Evolutionary conservation across 2,329 filamentous ascomycete species (phyloP), one percentile per base, ranked within the genome.

Genomic region (Fusarium sp.): DNA sequence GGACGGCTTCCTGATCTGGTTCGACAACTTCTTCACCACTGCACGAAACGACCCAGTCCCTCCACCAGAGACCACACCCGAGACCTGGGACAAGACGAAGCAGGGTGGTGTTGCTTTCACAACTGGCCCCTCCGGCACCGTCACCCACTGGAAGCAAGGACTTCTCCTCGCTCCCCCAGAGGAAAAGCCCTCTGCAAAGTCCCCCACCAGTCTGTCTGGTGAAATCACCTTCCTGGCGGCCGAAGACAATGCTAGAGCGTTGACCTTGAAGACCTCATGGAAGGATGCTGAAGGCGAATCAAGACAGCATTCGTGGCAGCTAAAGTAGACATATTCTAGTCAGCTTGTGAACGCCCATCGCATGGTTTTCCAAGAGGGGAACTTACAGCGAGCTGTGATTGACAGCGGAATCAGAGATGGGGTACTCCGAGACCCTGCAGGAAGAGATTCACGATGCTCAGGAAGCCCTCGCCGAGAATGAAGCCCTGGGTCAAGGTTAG

Each of bases 1-100:
- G n/a, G 95, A 98, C 80, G 96, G 94, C 6, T 97, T 95, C 82
- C 87, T 95, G 15, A 89, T 98, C 76, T 98, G 95, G 94, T 98
- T 98, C 81, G 96, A 98, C 81, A 96, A 93, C 27, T 97, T 97
- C 86, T 98, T 98, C 84, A 90, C 93, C 74, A 90, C 91, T 11
- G 88, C 89, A 0, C 85, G 88, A 38, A 84, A 87, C 38, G 84
- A 87, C 33, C 83, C 86, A 25, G 84, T 90, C 56, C 85, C 87
- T 10, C 72, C 85, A 10, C 83, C 87, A 33, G 83, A 88, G 69
- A 85, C 86, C n/a, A 89, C 90, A 60, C 90, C 91, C 0, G 86
- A 91, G 65, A 86, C 89, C 5, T 95, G 93, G 90, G 83, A 82
- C 6, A 88, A 89, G 72, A 85, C 87, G 79, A 78, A 82, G 27